Percentiles rank a stretch among this genome's conserved stretches.
Conservation (phyloP, 1,284 basidiomycete species). For the Vanrija humicola region DNA sequence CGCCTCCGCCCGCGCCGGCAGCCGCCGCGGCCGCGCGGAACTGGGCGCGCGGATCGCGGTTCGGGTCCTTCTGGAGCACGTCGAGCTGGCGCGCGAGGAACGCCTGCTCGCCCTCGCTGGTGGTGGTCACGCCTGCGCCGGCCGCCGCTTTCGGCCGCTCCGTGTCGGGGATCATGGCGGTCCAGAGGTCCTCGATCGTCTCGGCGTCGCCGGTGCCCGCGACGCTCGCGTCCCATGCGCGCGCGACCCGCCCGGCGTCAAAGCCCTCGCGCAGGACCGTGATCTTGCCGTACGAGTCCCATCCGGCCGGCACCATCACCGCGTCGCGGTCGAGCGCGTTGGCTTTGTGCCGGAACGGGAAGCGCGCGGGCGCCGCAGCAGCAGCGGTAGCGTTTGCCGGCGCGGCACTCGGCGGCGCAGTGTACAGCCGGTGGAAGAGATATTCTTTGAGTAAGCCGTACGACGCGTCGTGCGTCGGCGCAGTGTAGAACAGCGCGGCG, state of each 20-base stretch:
- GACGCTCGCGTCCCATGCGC: constrained; percentile 67
- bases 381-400: constrained; percentile 18
- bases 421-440: constrained; percentile 78
- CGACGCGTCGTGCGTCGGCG: constrained; percentile 68
- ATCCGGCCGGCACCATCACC: constrained; percentile 87
- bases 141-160: constrained; percentile 19
- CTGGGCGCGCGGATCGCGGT: constrained; percentile 78
- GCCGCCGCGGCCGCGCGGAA: constrained; percentile 68
- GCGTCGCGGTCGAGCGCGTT: constrained; percentile 90
- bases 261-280: constrained; percentile 85
- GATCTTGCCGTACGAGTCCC: constrained; percentile 98
- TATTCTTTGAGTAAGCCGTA: constrained; percentile 79
- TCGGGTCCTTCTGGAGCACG: constrained; percentile 78
- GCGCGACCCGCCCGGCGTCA: constrained; percentile 72
- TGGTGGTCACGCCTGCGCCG: constrained; percentile 19
- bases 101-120: constrained; percentile 65
- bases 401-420: constrained; percentile 49
- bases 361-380: constrained; percentile 57
- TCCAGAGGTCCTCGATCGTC: constrained; percentile 45
- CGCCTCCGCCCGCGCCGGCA: constrained; percentile 4
- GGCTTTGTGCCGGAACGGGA: constrained; percentile 79
- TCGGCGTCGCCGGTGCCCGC: constrained; percentile 44
- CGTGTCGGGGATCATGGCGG: constrained; percentile 45
- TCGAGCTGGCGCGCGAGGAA: constrained; percentile 87
- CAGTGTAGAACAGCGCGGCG: constrained; percentile 86